Conservation (phyloP, 257 asterid species). For the Verbena officinalis region DNA sequence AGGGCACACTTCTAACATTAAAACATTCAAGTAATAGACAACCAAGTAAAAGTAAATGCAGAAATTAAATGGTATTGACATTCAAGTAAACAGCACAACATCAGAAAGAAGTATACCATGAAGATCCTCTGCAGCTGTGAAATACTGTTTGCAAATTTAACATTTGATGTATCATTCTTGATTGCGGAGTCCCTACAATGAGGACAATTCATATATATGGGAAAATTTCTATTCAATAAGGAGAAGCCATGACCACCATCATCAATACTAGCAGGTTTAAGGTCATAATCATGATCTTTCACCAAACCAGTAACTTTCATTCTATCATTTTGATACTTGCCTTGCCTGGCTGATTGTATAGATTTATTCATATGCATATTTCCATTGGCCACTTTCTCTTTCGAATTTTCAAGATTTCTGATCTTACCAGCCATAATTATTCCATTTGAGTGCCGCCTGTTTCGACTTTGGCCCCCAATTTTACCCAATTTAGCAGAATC, state of each 20-base stretch:
- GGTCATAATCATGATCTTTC: constrained; percentile 50
- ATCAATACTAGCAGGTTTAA: constrained; percentile 46
- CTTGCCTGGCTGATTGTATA: constrained; percentile 44
- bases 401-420: constrained; percentile 62
- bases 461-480: constrained; percentile 58
- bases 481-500: constrained; percentile 55
- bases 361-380: constrained; percentile 41
- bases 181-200: constrained; percentile 58
- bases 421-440: constrained; percentile 39
- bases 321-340: constrained; percentile 40
- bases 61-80: constrained; percentile 6
- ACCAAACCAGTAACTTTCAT: constrained; percentile 32
- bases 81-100: too few species aligned
- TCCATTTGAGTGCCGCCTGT: constrained; percentile 67
- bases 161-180: constrained; percentile 46
- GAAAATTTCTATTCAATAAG: constrained; percentile 67
- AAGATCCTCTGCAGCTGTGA: constrained; percentile 97
- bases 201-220: constrained; percentile 93
- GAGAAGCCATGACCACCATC: constrained; percentile 55
- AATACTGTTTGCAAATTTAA: constrained; percentile 71
- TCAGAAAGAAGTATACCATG: constrained; percentile 61
- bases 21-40: neutral
- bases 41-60: constrained; percentile 8
- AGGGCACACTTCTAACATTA: neutral
- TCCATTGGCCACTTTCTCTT: constrained; percentile 53